Conservation (phyloP, 1,139 yeast species). For the Saccharomyces hybrid region DNA sequence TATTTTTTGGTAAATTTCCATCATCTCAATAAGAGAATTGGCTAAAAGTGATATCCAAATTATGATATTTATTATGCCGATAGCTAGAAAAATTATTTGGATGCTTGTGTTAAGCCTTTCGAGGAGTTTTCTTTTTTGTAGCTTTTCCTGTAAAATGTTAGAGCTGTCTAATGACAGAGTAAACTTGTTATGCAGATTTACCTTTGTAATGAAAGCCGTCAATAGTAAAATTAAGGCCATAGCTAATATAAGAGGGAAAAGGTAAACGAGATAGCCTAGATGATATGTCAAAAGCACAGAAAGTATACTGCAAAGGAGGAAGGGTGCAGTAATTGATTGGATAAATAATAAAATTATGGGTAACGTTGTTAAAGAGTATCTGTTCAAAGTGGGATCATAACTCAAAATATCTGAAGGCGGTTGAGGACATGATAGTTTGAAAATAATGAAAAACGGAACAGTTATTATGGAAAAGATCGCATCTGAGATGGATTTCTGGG, state of each 20-base stretch:
- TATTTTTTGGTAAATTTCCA: conserved; percentile 37
- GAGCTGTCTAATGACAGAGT: conserved; percentile 14
- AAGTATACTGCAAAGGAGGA: conserved; percentile 14
- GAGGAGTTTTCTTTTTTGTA: neutral
- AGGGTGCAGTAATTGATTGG: conserved; percentile 23
- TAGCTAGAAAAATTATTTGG: conserved; percentile 16
- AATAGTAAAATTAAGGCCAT: conserved; percentile 7
- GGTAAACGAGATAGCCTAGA: conserved; percentile 6
- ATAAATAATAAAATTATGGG: conserved; percentile 15
- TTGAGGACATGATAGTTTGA: conserved; percentile 27
- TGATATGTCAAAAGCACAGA: conserved; percentile 12
- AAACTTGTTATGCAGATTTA: conserved; percentile 15
- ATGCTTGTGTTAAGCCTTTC: neutral
- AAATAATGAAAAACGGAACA: conserved; percentile 25
- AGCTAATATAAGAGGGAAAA: conserved; percentile 10
- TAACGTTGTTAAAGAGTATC: conserved; percentile 11
- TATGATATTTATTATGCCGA: conserved; percentile 82
- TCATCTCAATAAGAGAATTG: conserved; percentile 46
- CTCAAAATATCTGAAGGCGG: conserved; percentile 16
- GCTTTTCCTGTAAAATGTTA: neutral
- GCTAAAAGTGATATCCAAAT: conserved; percentile 56
- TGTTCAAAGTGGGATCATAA: conserved; percentile 12
- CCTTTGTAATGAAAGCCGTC: conserved; percentile 9
- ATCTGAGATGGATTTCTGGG: conserved; percentile 19
- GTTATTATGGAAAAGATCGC: conserved; percentile 22